Evolutionary conservation across 2,329 filamentous ascomycete species (phyloP), one percentile per base, ranked within the genome.

Genomic region (Aspergillus sp.): DNA sequence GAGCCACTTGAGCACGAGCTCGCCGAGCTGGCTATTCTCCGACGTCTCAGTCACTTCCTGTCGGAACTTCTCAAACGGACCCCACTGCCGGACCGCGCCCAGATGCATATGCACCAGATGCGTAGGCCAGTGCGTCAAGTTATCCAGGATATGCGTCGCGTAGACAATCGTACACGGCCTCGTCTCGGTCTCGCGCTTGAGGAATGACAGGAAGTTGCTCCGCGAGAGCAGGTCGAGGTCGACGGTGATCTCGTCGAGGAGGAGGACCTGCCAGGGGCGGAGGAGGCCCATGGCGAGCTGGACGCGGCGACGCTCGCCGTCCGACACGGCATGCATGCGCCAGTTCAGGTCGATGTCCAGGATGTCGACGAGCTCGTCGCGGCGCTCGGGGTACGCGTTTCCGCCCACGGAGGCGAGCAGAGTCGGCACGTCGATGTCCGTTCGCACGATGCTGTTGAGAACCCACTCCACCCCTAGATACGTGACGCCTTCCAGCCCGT

Each of bases 401-500:
- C 94, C 94, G 55, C 94, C 94, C 0, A 99, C 89, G 2, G 86
- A 91, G 45, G 85, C 78, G 21, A 99, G 84, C 5, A 99, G 84
- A 60, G 95, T 92, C 3, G 82, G 83, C 3, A 99, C 93, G 54
- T 90, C 91, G 62, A 99, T 96, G 73, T 99, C 94, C 25, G 88
- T 95, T 47, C 93, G 88, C 45, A 97, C 94, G 64, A 97, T 96
- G 45, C 89, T 90, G 78, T 97, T 97, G 9, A 99, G 83, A 3
- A 97, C 94, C 94, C 94, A 99, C 79, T 99, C 94, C 0, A 97
- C 84, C 1, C 94, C 94, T 6, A 99, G 88, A 73, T 99, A 99
- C 19, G 93, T 97, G 29, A 99, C 93, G 57, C 94, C 94, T 74
- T 96, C 89, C 23, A 97, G 84, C 10, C 87, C 85, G 32, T 91